These are phyloP conservation scores for Plasmodium malariae DNA, from an alignment of 169 alveolate genomes.

Conservation along the genomic window DNA sequence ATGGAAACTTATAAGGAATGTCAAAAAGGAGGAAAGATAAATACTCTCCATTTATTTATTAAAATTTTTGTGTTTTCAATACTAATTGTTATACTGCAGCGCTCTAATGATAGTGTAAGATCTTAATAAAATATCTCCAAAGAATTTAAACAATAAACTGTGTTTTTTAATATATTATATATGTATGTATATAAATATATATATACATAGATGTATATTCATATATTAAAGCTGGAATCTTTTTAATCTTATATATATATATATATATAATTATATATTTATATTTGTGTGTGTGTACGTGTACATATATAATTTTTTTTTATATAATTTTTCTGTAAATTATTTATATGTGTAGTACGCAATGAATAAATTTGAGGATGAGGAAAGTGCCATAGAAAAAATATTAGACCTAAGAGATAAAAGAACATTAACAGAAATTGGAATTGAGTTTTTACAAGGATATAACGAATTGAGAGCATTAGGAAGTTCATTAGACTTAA, in stretches of 20 bases:
- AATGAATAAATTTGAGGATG: neutral
- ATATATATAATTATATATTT: no score
- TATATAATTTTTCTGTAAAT: no score
- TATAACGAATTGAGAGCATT: neutral
- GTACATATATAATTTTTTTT: no score
- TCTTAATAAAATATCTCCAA: no score
- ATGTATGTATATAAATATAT: no score
- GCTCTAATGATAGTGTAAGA: neutral
- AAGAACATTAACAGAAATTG: neutral
- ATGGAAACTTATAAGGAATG: neutral
- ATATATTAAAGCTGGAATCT: no score
- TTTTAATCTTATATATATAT: no score
- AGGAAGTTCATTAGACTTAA: neutral
- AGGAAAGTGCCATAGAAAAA: neutral
- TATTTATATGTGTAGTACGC: neutral
- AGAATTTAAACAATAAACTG: neutral
- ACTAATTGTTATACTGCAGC: neutral
- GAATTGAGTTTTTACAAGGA: neutral
- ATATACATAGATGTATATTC: no score
- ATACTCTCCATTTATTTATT: neutral
- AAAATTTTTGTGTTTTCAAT: neutral
- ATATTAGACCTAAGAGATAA: neutral
- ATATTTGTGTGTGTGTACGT: no score
- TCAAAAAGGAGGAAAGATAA: neutral
- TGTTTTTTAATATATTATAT: no score